Percentiles rank a stretch among this genome's conserved stretches.
phyloP scores from a whole-genome alignment of 441 rosid species.

The Pelargonium cotyledonis region DNA sequence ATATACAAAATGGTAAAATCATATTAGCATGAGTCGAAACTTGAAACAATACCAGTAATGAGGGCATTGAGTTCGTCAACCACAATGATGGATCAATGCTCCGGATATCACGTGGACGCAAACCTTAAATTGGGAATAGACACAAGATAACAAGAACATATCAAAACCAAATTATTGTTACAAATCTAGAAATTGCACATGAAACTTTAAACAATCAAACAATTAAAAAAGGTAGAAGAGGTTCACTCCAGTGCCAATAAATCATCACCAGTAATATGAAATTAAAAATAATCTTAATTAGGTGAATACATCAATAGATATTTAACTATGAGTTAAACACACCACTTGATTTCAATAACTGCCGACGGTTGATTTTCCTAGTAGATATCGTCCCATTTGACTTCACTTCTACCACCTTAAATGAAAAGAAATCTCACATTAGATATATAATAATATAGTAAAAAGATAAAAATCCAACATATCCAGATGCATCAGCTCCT shows the following conservation, averaged over 20 bases:
- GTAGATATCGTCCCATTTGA: conserved; percentile 58
- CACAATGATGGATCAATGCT: conserved; percentile 95
- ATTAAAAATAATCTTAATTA: not conserved
- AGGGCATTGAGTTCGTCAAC: conserved; percentile 83
- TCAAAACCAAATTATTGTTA: not conserved
- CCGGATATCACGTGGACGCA: conserved; percentile 88
- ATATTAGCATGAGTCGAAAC: not conserved
- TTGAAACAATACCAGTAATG: conserved; percentile 57
- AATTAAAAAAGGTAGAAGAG: not conserved
- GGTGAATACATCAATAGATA: not conserved
- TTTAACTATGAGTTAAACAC: conserved; percentile 15
- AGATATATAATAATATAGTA: not conserved
- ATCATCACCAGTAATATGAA: not conserved
- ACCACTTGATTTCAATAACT: conserved; percentile 84
- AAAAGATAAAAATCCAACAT: not conserved
- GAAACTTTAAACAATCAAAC: not conserved
- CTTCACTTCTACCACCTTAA: conserved; percentile 86
- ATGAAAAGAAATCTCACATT: not conserved
- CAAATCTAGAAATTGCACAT: not conserved
- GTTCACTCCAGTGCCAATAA: not conserved
- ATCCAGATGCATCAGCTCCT: not conserved
- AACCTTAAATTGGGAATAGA: conserved; percentile 43
- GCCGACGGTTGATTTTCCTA: conserved; percentile 76
- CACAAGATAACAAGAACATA: not conserved
- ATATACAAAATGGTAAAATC: not conserved